Conservation (phyloP, 208 protist species). For the Leishmania turanica region DNA sequence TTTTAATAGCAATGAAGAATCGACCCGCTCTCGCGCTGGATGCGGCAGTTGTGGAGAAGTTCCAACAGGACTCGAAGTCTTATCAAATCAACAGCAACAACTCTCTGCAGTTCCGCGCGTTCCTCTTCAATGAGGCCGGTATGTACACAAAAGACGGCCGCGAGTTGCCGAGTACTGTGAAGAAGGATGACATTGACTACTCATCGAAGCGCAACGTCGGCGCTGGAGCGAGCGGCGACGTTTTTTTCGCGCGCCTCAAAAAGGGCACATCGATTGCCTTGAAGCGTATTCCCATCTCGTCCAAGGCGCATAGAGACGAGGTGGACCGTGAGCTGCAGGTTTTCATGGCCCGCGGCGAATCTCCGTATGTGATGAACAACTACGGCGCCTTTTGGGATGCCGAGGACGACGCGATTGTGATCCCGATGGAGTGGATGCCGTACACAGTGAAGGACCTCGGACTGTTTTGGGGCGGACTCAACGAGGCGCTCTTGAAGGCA, state of each 20-base stretch:
- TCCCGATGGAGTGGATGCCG: conserved; percentile 93
- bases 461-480: conserved; percentile 80
- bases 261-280: conserved; percentile 76
- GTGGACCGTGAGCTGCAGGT: conserved; percentile 86
- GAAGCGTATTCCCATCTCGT: conserved; percentile 89
- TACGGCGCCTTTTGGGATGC: conserved; percentile 90
- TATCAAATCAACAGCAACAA: conserved; percentile 92
- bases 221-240: conserved; percentile 75
- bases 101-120: conserved; percentile 84
- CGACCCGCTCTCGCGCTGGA: conserved; percentile 64
- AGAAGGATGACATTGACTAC: conserved; percentile 82
- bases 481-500: conserved; percentile 80
- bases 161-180: conserved; percentile 68
- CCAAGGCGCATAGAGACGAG: conserved; percentile 87
- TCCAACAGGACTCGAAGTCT: conserved; percentile 73
- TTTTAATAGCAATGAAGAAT: conserved; percentile 50
- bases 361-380: conserved; percentile 88
- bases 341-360: conserved; percentile 75
- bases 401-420: conserved; percentile 81
- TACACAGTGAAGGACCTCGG: conserved; percentile 86
- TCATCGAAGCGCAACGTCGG: conserved; percentile 63
- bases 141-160: conserved; percentile 89
- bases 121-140: conserved; percentile 78
- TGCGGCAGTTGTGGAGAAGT: conserved; percentile 63
- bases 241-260: conserved; percentile 78